A percentile compares a stretch with the other conserved stretches of the same genome.
Evolutionary conservation across 306 rosid species (phyloP).

Genomic region (Casuarina equisetifolia): DNA sequence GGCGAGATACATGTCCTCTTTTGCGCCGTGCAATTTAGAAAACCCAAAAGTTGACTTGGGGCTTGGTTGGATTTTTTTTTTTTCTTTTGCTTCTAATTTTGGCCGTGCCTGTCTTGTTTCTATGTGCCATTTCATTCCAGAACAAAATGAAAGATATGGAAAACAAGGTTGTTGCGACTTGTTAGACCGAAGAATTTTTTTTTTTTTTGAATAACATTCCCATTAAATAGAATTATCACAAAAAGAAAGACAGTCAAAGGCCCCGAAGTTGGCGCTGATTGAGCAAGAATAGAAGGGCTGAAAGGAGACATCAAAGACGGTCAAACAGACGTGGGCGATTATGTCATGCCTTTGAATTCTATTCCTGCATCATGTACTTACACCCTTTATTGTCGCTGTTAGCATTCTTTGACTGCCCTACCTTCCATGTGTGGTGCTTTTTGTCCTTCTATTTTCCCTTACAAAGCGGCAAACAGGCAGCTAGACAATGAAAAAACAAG

Average conservation of each 20-base stretch:
- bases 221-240: too few species aligned
- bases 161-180: background rate
- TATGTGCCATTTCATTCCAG: background rate
- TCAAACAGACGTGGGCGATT: conserved; percentile 10
- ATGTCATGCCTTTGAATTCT: background rate
- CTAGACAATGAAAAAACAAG: background rate
- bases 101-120: background rate
- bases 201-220: too few species aligned
- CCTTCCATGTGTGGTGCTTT: background rate
- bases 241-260: too few species aligned
- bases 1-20: background rate
- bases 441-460: background rate
- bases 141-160: background rate
- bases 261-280: background rate
- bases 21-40: background rate
- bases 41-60: background rate
- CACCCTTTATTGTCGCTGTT: background rate
- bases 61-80: background rate
- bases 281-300: conserved; percentile 8
- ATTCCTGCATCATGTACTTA: background rate
- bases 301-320: conserved; percentile 1
- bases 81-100: too few species aligned
- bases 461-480: too few species aligned
- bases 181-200: background rate
- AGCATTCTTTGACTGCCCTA: conserved; percentile 1